Percentiles rank a stretch among this genome's conserved stretches.
Conservation (phyloP, 2,329 filamentous ascomycete species). For the Sclerotinia subarctica region DNA sequence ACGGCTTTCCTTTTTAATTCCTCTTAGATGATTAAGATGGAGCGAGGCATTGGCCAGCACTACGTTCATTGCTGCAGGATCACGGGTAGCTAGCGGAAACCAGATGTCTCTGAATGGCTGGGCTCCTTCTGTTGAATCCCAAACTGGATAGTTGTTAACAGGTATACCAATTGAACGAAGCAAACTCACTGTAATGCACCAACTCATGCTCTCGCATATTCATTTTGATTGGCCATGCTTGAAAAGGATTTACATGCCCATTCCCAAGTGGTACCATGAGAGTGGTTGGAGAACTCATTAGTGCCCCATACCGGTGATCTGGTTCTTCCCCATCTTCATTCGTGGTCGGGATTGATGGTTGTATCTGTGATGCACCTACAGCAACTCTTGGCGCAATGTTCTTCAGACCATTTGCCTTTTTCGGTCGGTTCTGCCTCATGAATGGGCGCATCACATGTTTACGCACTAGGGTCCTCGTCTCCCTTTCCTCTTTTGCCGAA, state of each 20-base stretch:
- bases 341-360: background rate
- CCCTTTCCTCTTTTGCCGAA: slow-evolving; percentile 4
- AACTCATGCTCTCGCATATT: background rate
- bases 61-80: slow-evolving; percentile 4
- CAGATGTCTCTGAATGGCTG: slow-evolving; percentile 15
- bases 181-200: slow-evolving; percentile 2
- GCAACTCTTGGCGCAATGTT: background rate
- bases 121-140: background rate
- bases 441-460: slow-evolving; percentile 18
- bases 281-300: background rate
- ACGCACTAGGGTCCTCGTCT: slow-evolving; percentile 4
- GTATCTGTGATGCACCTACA: background rate
- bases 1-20: background rate
- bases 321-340: background rate
- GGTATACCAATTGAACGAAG: background rate
- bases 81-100: background rate
- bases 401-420: slow-evolving; percentile 7
- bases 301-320: background rate
- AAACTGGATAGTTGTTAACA: background rate
- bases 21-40: background rate
- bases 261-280: background rate
- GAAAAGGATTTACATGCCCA: background rate
- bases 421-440: slow-evolving; percentile 9
- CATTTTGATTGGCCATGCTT: slow-evolving; percentile 6
- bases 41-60: background rate